Evolutionary conservation across 164 flowering plant genomes (phyloP).

Genomic region (Nymphaea thermarum): DNA sequence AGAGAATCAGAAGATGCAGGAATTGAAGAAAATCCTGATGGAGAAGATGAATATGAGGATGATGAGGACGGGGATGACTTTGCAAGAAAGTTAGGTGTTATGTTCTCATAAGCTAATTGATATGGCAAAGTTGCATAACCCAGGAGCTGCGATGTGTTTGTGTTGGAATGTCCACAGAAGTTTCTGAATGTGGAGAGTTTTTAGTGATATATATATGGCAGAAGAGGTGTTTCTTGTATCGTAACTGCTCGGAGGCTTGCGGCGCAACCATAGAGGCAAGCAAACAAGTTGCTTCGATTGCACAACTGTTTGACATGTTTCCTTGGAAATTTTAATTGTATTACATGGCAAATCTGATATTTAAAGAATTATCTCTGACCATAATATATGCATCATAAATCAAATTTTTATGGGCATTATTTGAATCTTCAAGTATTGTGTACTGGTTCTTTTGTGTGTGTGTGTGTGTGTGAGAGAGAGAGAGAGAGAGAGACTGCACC

Average conservation of each 20-base stretch:
- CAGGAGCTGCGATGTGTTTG: background rate
- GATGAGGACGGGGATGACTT: constrained; percentile 78
- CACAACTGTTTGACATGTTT: background rate
- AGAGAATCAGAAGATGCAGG: constrained; percentile 29
- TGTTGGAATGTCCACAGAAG: background rate
- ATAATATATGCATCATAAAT: background rate
- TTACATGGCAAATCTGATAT: background rate
- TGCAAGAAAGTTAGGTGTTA: constrained; percentile 66
- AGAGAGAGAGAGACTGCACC: too few species aligned
- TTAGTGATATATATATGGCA: background rate
- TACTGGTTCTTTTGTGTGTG: background rate
- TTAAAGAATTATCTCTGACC: background rate
- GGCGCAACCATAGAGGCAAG: background rate
- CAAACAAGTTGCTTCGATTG: background rate
- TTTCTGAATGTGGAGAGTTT: background rate
- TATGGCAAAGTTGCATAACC: background rate
- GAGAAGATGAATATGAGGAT: constrained; percentile 46
- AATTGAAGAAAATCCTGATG: constrained; percentile 28
- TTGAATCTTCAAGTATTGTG: background rate
- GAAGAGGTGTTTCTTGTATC: background rate
- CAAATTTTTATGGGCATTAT: background rate
- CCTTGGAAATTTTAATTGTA: background rate
- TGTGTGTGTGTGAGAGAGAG: background rate
- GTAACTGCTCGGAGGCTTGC: background rate
- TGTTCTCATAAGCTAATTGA: constrained; percentile 14